A percentile compares a stretch with the other conserved stretches of the same genome.
Conservation (phyloP, 2,329 filamentous ascomycete genomes). For the Lizonia empirigonia region DNA sequence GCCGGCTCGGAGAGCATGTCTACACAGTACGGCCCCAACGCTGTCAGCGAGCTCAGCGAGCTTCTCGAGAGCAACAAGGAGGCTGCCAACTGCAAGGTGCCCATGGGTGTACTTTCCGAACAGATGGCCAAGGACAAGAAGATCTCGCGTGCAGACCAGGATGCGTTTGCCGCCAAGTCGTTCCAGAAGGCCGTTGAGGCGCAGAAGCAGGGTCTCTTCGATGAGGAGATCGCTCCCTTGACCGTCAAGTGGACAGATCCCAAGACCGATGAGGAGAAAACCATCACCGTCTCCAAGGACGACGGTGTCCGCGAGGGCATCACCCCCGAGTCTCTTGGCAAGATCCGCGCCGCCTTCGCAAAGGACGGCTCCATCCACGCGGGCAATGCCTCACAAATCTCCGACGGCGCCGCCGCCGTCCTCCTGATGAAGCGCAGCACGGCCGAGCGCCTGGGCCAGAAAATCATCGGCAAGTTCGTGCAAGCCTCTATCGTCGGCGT, state of each 20-base stretch:
- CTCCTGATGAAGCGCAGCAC: constrained; percentile 94
- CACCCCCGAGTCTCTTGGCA: constrained; percentile 84
- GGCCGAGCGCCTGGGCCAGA: constrained; percentile 84
- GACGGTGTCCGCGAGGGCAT: constrained; percentile 87
- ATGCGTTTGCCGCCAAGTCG: constrained; percentile 90
- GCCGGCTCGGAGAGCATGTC: constrained; percentile 98
- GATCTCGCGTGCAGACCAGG: constrained; percentile 75
- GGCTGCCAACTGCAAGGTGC: constrained; percentile 93
- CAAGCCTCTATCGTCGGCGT: constrained; percentile 85
- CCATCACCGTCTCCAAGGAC: constrained; percentile 81
- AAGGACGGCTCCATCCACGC: constrained; percentile 94
- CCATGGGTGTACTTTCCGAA: constrained; percentile 94
- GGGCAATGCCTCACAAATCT: constrained; percentile 94
- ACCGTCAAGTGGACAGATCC: constrained; percentile 88
- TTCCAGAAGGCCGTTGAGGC: constrained; percentile 90
- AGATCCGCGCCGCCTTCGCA: constrained; percentile 88
- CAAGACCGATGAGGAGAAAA: constrained; percentile 84
- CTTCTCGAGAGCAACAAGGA: constrained; percentile 80
- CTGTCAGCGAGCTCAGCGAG: constrained; percentile 92
- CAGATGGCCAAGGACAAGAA: constrained; percentile 88
- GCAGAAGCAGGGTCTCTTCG: constrained; percentile 86
- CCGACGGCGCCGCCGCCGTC: constrained; percentile 90
- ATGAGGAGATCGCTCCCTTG: constrained; percentile 87
- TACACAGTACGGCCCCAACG: constrained; percentile 83
- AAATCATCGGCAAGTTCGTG: constrained; percentile 91